These are phyloP conservation scores for Fusarium mundagurra DNA, from an alignment of 2,329 filamentous ascomycete genomes.

Conservation along the genomic window DNA sequence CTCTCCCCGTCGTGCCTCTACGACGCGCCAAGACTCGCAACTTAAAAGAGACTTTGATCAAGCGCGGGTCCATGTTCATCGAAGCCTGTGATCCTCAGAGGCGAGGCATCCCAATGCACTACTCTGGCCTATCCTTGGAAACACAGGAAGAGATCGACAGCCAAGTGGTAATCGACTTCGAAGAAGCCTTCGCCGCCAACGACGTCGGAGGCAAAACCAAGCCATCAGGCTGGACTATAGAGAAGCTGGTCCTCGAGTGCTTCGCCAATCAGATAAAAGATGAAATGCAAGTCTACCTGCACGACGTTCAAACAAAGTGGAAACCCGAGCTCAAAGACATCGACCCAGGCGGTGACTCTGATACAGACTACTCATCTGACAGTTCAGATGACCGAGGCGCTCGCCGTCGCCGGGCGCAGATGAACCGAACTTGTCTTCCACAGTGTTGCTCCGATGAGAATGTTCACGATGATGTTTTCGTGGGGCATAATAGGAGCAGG, in stretches of 20 bases:
- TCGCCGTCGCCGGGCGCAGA: not conserved
- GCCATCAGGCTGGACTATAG: not conserved
- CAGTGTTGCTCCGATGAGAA: not conserved
- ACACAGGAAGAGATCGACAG: not conserved
- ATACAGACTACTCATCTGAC: not conserved
- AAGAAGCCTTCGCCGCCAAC: not conserved
- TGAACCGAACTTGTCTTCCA: not conserved
- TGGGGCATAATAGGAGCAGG: not conserved
- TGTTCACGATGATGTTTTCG: not conserved
- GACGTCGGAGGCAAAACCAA: not conserved
- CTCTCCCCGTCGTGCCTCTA: not conserved
- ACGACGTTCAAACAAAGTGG: not conserved
- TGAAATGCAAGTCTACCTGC: accelerated
- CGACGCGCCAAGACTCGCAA: accelerated
- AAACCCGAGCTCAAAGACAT: not conserved
- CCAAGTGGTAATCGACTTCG: not conserved
- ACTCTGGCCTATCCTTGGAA: not conserved
- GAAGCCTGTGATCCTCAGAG: not conserved
- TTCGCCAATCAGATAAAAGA: not conserved
- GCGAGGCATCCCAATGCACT: not conserved
- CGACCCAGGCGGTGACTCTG: not conserved
- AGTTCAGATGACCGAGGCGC: not conserved
- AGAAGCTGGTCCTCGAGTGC: not conserved
- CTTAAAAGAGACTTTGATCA: not conserved
- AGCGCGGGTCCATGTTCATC: not conserved